A percentile compares a stretch with the other conserved stretches of the same genome.
phyloP scores from a whole-genome alignment of 371 early-diverging fungal genomes.

The Apophysomyces sp. region DNA sequence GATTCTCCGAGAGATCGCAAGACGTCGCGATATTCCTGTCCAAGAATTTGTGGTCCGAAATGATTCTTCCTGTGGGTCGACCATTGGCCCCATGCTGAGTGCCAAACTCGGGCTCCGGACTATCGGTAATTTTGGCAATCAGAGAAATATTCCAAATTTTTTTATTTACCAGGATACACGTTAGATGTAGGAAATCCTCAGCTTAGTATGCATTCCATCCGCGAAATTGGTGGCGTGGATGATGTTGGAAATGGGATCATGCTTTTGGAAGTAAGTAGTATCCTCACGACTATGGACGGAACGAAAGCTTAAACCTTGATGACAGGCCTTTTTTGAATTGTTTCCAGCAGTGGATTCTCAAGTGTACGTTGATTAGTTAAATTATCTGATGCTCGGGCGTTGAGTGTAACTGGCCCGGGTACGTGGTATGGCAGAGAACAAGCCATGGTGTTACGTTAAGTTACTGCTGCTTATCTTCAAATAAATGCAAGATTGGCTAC shows the following conservation, averaged over 20 bases:
- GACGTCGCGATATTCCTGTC: constrained; percentile 67
- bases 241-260: constrained; percentile 82
- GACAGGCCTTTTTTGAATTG: constrained; percentile 6
- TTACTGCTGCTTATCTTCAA: too few relatives aligned
- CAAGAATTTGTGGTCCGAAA: constrained; percentile 94
- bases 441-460: too few relatives aligned
- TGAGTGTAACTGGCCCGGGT: too few relatives aligned
- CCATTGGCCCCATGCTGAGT: constrained; percentile 93
- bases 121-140: constrained; percentile 53
- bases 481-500: too few relatives aligned
- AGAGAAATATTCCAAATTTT: not conserved
- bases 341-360: constrained; percentile 3
- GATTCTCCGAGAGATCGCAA: constrained; percentile 76
- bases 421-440: too few relatives aligned
- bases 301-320: not conserved
- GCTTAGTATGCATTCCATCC: constrained; percentile 93
- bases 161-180: not conserved
- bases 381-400: not conserved
- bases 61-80: constrained; percentile 91
- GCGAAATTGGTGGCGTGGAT: constrained; percentile 86
- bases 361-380: not conserved
- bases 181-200: constrained; percentile 92
- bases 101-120: constrained; percentile 91
- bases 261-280: constrained; percentile 61
- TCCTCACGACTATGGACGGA: not conserved